Evolutionary conservation across 2,329 filamentous ascomycete species (phyloP), one percentile per base, ranked within the genome.

Genomic region (Rhynchosporium secalis): DNA sequence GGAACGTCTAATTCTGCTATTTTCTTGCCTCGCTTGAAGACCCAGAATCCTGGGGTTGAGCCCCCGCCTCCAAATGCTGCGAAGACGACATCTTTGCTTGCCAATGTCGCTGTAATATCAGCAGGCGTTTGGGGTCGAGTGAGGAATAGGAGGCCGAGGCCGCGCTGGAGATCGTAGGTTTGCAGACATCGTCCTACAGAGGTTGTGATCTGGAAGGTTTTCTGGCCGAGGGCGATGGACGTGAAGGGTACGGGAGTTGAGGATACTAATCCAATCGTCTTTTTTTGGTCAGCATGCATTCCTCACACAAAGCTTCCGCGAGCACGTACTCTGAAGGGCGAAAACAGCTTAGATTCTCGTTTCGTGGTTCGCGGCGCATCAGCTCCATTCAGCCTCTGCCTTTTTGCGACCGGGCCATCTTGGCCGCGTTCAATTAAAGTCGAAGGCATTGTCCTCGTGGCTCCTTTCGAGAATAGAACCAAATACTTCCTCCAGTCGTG

Each of bases 131-230:
- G 90, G 0, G 96, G 95, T 57, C 92, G 84, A 26, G 91, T 97
- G 64, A 99, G 85, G 76, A 99, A 99, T 72, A 98, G 86, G 56
- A 99, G 86, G 71, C 96, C 94, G 65, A 99, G 83, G 52, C 94
- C 94, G 71, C 88, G 86, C 75, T 90, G 91, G 65, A 99, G 79
- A 75, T 99, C 95, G 79, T 99, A 99, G 0, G 95, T 99, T 77
- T 99, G 95, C 52, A 99, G 83, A 63, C 89, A 91, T 71, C 88
- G 86, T 66, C 94, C 95, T 65, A 96, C 90, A 0, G 92, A 98
- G 36, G 95, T 99, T 40, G 95, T 98, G 76, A 99, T 92, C 75
- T 99, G 95, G 74, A 96, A 99, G 3, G 92, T 96, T 0, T 91
- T 94, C 77, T 96, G 96, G 62, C 95, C 95, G 15, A 96, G 81